Conservation (phyloP, 441 rosid genomes). For the Lepidium campestre region DNA sequence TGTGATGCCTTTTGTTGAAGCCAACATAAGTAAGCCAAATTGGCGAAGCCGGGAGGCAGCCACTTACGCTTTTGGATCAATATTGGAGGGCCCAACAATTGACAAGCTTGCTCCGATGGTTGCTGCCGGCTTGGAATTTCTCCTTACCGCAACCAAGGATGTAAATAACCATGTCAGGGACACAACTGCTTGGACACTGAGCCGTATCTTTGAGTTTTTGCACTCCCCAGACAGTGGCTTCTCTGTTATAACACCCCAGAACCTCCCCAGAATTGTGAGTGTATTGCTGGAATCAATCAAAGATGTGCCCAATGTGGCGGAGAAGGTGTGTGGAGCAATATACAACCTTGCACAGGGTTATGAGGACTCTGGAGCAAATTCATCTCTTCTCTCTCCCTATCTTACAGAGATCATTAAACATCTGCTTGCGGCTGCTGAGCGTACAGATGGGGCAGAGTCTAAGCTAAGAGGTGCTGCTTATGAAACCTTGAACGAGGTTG, state of each 20-base stretch:
- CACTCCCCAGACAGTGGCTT: constrained; percentile 75
- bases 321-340: constrained; percentile 92
- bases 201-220: constrained; percentile 88
- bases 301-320: constrained; percentile 88
- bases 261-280: constrained; percentile 51
- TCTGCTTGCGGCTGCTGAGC: constrained; percentile 71
- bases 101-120: constrained; percentile 77
- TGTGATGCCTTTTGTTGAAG: constrained; percentile 89
- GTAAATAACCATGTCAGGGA: constrained; percentile 88
- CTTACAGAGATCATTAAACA: constrained; percentile 58
- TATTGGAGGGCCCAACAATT: constrained; percentile 82
- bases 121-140: constrained; percentile 68
- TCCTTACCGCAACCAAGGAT: constrained; percentile 79
- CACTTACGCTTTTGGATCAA: constrained; percentile 90
- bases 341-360: constrained; percentile 94
- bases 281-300: constrained; percentile 76
- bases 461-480: constrained; percentile 78
- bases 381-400: constrained; percentile 62
- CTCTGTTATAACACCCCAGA: constrained; percentile 61
- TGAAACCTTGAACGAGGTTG: constrained; percentile 90
- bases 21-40: constrained; percentile 61
- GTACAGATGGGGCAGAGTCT: constrained; percentile 73
- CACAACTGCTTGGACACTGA: constrained; percentile 93
- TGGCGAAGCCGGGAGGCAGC: constrained; percentile 95
- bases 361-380: constrained; percentile 63